Conservation (phyloP, 352 stramenopile species). For the Phytophthora agathidicida region DNA sequence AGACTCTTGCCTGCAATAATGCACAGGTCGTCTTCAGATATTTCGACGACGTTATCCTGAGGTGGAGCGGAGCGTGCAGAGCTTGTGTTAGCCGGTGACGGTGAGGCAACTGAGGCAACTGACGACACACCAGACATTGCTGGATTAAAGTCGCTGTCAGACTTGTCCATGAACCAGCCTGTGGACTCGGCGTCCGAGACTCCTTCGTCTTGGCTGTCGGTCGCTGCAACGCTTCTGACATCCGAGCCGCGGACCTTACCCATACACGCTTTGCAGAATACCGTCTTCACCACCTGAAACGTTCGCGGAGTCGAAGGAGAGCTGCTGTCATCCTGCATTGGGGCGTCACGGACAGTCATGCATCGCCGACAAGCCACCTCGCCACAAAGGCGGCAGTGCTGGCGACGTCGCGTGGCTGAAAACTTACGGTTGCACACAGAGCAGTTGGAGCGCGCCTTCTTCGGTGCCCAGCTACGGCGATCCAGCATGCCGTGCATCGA, state of each 20-base stretch:
- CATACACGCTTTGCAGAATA: slow-evolving; percentile 66
- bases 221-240: slow-evolving; percentile 1
- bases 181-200: slow-evolving; percentile 39
- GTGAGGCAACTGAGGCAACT: slow-evolving; percentile 18
- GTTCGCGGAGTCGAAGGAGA: slow-evolving; percentile 31
- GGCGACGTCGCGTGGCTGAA: slow-evolving; percentile 57
- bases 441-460: slow-evolving; percentile 49
- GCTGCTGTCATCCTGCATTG: slow-evolving; percentile 31
- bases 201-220: slow-evolving; percentile 42
- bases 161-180: slow-evolving; percentile 30
- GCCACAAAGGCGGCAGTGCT: slow-evolving; percentile 83
- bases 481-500: slow-evolving; percentile 55
- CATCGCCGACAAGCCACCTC: slow-evolving; percentile 79
- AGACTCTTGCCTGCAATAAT: slow-evolving; percentile 10
- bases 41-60: slow-evolving; percentile 4
- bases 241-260: slow-evolving; percentile 48
- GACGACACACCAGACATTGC: slow-evolving; percentile 14
- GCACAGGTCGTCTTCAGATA: slow-evolving; percentile 16
- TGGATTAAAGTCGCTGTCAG: slow-evolving; percentile 20
- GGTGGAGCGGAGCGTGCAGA: slow-evolving; percentile 11
- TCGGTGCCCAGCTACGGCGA: slow-evolving; percentile 61
- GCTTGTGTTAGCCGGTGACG: slow-evolving; percentile 13
- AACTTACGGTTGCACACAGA: slow-evolving; percentile 69
- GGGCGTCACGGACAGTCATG: slow-evolving; percentile 56
- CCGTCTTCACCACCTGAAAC: slow-evolving; percentile 61